These are phyloP conservation scores for Gremmenia infestans DNA, from an alignment of 2,329 filamentous ascomycete species.

Conservation along the genomic window DNA sequence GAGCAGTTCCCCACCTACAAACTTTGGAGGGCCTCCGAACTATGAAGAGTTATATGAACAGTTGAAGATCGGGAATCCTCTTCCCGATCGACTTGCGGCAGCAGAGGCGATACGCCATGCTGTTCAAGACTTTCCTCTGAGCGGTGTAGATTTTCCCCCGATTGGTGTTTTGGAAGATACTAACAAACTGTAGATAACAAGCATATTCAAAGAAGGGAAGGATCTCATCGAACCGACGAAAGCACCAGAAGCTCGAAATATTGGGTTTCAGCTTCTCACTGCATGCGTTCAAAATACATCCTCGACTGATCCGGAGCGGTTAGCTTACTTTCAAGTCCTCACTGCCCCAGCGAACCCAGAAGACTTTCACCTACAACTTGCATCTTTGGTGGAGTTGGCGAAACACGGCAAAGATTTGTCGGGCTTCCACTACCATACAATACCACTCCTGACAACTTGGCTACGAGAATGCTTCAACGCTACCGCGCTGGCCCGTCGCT, in stretches of 20 bases:
- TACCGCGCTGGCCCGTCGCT: slow-evolving; percentile 48
- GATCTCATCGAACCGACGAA: slow-evolving; percentile 58
- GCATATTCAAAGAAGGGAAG: slow-evolving; percentile 61
- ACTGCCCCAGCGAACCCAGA: slow-evolving; percentile 51
- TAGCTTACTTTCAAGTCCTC: slow-evolving; percentile 60
- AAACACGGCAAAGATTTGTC: slow-evolving; percentile 56
- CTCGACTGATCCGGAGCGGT: slow-evolving; percentile 61
- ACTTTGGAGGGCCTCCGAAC: slow-evolving; percentile 43
- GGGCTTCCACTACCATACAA: slow-evolving; percentile 63
- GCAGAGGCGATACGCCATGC: slow-evolving; percentile 52
- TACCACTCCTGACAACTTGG: slow-evolving; percentile 59
- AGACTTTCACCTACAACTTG: slow-evolving; percentile 63
- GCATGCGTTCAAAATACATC: slow-evolving; percentile 59
- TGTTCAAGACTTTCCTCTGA: slow-evolving; percentile 53
- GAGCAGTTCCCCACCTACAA: slow-evolving; percentile 33
- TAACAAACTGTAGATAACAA: slow-evolving; percentile 22
- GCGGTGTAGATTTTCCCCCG: slow-evolving; percentile 22
- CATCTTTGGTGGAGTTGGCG: slow-evolving; percentile 56
- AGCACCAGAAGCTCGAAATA: slow-evolving; percentile 46
- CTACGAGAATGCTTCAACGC: slow-evolving; percentile 51
- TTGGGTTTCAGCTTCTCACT: slow-evolving; percentile 62
- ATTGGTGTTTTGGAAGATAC: background rate
- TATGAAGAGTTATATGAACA: slow-evolving; percentile 51
- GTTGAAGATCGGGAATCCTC: slow-evolving; percentile 45
- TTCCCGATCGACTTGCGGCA: slow-evolving; percentile 51